Percentiles rank a stretch among this genome's conserved stretches.
Conservation (phyloP, 2,329 filamentous ascomycete species). For the Sarocladiaceae sp. region DNA sequence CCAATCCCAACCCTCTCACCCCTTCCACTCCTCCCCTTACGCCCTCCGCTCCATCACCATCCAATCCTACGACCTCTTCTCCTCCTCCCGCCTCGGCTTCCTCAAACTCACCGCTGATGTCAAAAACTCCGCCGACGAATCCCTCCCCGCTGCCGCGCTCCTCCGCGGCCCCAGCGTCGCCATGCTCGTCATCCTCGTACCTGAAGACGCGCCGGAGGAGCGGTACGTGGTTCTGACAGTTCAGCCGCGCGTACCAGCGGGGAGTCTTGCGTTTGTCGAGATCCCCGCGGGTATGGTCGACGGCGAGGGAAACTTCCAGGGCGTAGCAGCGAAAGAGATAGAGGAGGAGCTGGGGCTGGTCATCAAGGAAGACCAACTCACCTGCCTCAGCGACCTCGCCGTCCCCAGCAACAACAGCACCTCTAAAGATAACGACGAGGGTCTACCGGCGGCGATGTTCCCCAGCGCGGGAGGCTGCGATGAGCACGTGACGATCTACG, state of each 20-base stretch:
- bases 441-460: conserved; percentile 43
- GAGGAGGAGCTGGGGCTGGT: conserved; percentile 52
- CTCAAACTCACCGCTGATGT: conserved; percentile 47
- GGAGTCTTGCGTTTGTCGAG: conserved; percentile 48
- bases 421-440: conserved; percentile 19
- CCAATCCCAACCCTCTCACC: conserved; percentile 37
- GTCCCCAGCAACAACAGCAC: conserved; percentile 17
- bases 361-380: conserved; percentile 41
- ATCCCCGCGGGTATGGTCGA: conserved; percentile 56
- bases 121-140: conserved; percentile 39
- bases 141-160: conserved; percentile 48
- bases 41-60: conserved; percentile 41
- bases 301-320: conserved; percentile 45
- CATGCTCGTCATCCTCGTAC: conserved; percentile 51
- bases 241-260: conserved; percentile 50
- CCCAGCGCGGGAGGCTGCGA: conserved; percentile 55
- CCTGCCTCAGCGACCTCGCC: conserved; percentile 46
- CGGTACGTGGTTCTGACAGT: conserved; percentile 53
- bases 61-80: conserved; percentile 49
- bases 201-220: conserved; percentile 41
- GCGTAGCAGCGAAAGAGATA: conserved; percentile 54
- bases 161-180: conserved; percentile 55
- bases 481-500: conserved; percentile 53
- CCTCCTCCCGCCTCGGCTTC: conserved; percentile 43
- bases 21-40: conserved; percentile 50